Percentiles rank a stretch among this genome's conserved stretches.
phyloP scores from a whole-genome alignment of 331 rosid species.

The Arachis monticola region DNA sequence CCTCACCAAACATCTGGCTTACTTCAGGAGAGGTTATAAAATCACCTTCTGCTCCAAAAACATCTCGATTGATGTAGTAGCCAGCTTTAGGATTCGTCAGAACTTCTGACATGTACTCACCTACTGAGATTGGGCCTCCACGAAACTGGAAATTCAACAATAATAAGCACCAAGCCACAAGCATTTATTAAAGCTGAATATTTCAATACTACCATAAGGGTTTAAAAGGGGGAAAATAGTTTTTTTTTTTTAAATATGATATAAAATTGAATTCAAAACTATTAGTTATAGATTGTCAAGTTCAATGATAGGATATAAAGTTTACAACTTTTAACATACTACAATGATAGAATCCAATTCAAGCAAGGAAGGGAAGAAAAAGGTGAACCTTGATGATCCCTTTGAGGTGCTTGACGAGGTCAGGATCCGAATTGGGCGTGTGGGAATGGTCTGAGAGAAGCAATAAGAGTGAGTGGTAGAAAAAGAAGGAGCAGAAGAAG shows the following conservation, averaged over 20 bases:
- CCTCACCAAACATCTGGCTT: slow-evolving; percentile 99
- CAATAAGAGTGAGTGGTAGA: not conserved
- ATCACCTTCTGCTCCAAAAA: slow-evolving; percentile 91
- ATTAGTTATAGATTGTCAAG: not conserved
- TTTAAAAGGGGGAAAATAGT: not conserved
- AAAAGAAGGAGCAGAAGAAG: not conserved
- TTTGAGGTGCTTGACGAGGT: slow-evolving; percentile 90
- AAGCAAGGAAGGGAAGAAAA: not conserved
- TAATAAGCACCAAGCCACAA: not conserved
- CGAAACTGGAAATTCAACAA: slow-evolving; percentile 66
- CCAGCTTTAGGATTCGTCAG: slow-evolving; percentile 94
- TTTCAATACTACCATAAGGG: not conserved
- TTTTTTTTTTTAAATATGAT: too few relatives aligned
- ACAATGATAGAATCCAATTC: not conserved
- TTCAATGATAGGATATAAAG: not conserved
- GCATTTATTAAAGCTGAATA: not conserved
- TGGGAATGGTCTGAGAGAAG: slow-evolving; percentile 69
- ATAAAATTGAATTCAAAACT: too few relatives aligned
- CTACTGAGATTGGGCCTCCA: slow-evolving; percentile 96
- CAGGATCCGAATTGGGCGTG: slow-evolving; percentile 68
- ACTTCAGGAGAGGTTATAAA: slow-evolving; percentile 98
- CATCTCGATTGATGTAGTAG: slow-evolving; percentile 90
- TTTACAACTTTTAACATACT: not conserved
- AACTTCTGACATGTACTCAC: slow-evolving; percentile 97
- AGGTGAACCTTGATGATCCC: slow-evolving; percentile 76